These are phyloP conservation scores for Linum trigynum DNA, from an alignment of 345 rosid genomes.

Conservation along the genomic window DNA sequence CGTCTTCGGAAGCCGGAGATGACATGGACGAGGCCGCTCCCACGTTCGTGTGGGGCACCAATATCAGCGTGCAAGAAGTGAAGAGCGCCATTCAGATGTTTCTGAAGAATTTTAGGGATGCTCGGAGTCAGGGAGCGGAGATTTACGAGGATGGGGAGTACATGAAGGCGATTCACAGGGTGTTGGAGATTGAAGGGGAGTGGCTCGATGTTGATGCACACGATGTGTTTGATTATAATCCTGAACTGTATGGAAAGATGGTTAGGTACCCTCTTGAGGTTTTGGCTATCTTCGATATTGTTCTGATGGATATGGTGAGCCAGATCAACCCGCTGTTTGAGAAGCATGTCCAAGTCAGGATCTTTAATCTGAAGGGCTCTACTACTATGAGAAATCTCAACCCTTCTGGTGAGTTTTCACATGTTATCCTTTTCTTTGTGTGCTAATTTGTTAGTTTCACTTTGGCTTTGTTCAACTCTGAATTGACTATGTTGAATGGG, in stretches of 20 bases:
- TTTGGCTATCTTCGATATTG: conserved; percentile 87
- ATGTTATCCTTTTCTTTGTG: not conserved
- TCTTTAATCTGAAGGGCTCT: conserved; percentile 62
- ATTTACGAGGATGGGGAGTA: conserved; percentile 75
- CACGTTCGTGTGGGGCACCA: conserved; percentile 92
- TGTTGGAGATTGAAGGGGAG: conserved; percentile 81
- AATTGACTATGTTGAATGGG: not conserved
- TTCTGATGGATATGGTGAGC: conserved; percentile 84
- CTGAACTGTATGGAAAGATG: conserved; percentile 79
- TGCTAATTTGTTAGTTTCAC: not conserved
- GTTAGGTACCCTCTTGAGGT: conserved; percentile 88
- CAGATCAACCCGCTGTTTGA: conserved; percentile 63
- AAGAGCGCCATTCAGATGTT: conserved; percentile 83
- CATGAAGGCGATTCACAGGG: conserved; percentile 56
- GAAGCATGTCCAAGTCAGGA: conserved; percentile 80
- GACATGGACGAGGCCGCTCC: conserved; percentile 63
- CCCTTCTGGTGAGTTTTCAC: conserved; percentile 57
- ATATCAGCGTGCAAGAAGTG: conserved; percentile 86
- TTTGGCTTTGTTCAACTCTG: not conserved
- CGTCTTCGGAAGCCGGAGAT: conserved; percentile 44
- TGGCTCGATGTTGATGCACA: conserved; percentile 84
- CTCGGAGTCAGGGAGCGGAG: conserved; percentile 23
- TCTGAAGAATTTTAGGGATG: conserved; percentile 72
- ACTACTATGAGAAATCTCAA: conserved; percentile 88
- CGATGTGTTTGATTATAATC: conserved; percentile 76